Evolutionary conservation across 2,329 filamentous ascomycete genomes (phyloP), one percentile per base, ranked within the genome.

Genomic region (Xylariaceae sp.): DNA sequence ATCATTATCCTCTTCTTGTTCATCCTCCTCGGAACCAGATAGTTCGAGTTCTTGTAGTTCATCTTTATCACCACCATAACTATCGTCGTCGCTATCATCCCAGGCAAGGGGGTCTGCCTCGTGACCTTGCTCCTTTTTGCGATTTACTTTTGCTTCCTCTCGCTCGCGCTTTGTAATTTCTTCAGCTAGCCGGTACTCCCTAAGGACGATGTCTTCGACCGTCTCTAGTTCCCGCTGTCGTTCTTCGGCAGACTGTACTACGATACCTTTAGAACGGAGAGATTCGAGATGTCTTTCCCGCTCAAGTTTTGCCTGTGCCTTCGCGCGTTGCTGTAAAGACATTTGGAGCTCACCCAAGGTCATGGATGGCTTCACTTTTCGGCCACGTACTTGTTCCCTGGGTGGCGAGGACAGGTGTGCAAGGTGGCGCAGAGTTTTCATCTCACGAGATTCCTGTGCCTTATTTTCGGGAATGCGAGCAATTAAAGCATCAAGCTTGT

Each of bases 171-270:
- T 83, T 71, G 86, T 87, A 48, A 97, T 85, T 62, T 87, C 85
- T 44, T 88, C 81, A 1, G 86, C 91, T 67, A 97, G 89, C 58
- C 84, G 79, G 54, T 91, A 80, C 26, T 91, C 92, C 64, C 86
- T 91, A 47, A 92, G 87, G 30, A 97, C 82, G 57, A 97, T 80
- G 65, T 96, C 87, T 63, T 97, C 94, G 9, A 96, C 84, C 56
- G 91, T 84, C 54, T 88, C 84, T 70, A 90, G 83, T 68, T 95
- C 87, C 35, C 83, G 82, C 66, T 91, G 88, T 26, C 89, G 84
- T 69, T 99, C 91, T 70, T 96, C 92, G 2, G 86, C 83, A 0
- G 89, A 96, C 69, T 91, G 87, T 19, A 97, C 77, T 29, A 87
- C 75, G 30, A 96, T 80, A 6, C 94, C 94, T 70, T 88, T 90